Evolutionary conservation across 1,284 basidiomycete genomes (phyloP).

Genomic region (Apiotrichum sp.): DNA sequence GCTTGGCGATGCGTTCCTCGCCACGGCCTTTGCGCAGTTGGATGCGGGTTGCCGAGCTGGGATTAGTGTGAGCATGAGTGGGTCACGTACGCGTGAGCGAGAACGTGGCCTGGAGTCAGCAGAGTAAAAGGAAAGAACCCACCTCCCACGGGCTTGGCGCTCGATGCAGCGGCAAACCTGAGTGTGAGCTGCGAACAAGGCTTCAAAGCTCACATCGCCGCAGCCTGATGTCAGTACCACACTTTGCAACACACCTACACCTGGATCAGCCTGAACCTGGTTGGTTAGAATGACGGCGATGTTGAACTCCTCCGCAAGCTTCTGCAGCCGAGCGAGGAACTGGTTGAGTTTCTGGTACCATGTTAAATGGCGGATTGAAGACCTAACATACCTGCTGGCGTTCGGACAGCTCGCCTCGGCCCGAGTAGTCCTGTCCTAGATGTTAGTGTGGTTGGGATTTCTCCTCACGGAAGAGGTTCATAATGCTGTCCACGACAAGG

Average conservation of each 20-base stretch:
- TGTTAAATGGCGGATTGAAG: too few relatives aligned
- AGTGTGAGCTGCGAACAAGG: background rate
- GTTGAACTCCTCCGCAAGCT: slow-evolving; percentile 80
- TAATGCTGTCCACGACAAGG: slow-evolving; percentile 70
- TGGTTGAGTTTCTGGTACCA: slow-evolving; percentile 51
- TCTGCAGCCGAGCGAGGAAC: slow-evolving; percentile 84
- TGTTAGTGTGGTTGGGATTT: background rate
- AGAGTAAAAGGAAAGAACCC: slow-evolving; percentile 5
- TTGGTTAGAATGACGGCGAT: slow-evolving; percentile 82
- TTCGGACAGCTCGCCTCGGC: slow-evolving; percentile 85
- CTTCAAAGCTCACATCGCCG: slow-evolving; percentile 57
- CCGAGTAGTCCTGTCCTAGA: slow-evolving; percentile 70
- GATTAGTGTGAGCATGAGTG: background rate
- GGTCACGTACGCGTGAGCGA: slow-evolving; percentile 43
- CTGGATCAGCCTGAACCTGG: slow-evolving; percentile 82
- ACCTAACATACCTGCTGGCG: slow-evolving; percentile 59
- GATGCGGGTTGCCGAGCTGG: slow-evolving; percentile 40
- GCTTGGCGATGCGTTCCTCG: slow-evolving; percentile 90
- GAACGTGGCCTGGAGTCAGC: slow-evolving; percentile 36
- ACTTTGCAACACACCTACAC: slow-evolving; percentile 47
- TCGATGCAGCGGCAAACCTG: slow-evolving; percentile 76
- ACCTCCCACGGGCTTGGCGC: slow-evolving; percentile 80
- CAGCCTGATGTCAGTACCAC: slow-evolving; percentile 47
- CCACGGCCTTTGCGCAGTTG: slow-evolving; percentile 64
- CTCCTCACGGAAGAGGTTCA: slow-evolving; percentile 74